Conservation (phyloP, 257 asterid species). For the Nicotiana sylvestris region DNA sequence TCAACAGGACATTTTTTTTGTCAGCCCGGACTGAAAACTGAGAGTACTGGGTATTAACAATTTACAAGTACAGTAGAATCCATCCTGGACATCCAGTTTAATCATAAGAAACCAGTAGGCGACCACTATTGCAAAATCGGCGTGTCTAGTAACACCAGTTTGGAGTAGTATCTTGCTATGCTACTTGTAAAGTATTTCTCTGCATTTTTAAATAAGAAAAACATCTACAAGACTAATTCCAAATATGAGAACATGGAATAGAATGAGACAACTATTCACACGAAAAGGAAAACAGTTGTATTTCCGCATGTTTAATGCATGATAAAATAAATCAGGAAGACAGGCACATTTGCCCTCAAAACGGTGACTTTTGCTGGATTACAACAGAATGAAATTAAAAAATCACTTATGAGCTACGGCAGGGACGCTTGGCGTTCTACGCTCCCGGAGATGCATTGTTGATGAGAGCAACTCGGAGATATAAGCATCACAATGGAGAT, state of each 20-base stretch:
- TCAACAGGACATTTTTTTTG: too few species aligned
- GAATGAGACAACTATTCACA: slow-evolving; percentile 1
- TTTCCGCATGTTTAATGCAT: neutral
- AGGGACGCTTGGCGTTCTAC: slow-evolving; percentile 3
- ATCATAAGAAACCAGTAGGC: too few species aligned
- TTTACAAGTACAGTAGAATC: too few species aligned
- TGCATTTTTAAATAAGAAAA: neutral
- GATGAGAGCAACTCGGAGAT: neutral
- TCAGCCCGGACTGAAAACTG: too few species aligned
- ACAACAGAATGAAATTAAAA: slow-evolving; percentile 12
- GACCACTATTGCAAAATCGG: neutral
- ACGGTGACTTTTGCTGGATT: neutral
- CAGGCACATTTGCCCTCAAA: slow-evolving; percentile 18
- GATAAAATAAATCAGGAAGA: slow-evolving; percentile 4
- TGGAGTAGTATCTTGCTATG: neutral
- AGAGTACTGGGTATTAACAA: too few species aligned
- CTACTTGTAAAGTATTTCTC: neutral
- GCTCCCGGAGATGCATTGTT: neutral
- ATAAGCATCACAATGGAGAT: slow-evolving; percentile 5
- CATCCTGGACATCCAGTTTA: too few species aligned
- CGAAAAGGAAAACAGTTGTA: neutral
- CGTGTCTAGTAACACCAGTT: neutral
- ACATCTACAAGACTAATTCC: slow-evolving; percentile 10
- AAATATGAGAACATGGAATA: neutral
- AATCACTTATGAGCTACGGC: slow-evolving; percentile 4